Evolutionary conservation across 805 yeast species (phyloP).

Genomic region (Clavispora phyllophila): DNA sequence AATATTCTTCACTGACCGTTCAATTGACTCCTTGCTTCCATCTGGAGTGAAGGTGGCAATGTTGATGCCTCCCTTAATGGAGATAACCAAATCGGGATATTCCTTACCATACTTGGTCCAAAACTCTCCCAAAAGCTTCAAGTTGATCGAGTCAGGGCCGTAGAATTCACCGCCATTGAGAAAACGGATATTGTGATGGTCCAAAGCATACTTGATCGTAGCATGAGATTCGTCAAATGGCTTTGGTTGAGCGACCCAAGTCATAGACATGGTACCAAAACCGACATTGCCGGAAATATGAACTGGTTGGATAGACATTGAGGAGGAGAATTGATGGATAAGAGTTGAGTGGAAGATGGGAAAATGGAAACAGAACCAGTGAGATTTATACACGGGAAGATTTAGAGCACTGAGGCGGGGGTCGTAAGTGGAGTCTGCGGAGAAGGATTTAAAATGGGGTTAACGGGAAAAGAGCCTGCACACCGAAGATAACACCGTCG

Average conservation of each 20-base stretch:
- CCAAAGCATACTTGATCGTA: slow-evolving; percentile 38
- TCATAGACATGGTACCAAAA: slow-evolving; percentile 77
- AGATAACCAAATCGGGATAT: slow-evolving; percentile 47
- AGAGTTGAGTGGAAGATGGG: no score
- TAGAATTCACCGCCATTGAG: slow-evolving; percentile 80
- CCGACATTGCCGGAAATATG: slow-evolving; percentile 41
- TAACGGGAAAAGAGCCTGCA: no score
- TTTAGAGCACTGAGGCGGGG: not conserved
- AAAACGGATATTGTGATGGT: slow-evolving; percentile 47
- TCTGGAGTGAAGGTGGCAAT: slow-evolving; percentile 38
- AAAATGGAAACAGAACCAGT: no score
- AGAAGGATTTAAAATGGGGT: no score
- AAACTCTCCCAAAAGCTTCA: slow-evolving; percentile 54
- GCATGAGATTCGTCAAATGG: slow-evolving; percentile 50
- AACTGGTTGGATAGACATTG: slow-evolving; percentile 6
- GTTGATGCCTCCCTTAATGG: slow-evolving; percentile 63
- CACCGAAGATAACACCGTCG: no score
- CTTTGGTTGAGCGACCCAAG: slow-evolving; percentile 59
- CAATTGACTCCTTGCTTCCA: slow-evolving; percentile 45
- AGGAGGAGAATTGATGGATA: not conserved
- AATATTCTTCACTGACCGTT: slow-evolving; percentile 43
- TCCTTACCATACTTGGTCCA: slow-evolving; percentile 56
- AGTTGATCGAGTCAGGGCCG: slow-evolving; percentile 49
- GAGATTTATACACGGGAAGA: not conserved
- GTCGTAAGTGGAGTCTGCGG: no score